Percentiles rank a stretch among this genome's conserved stretches.
Evolutionary conservation across 257 asterid species (phyloP).

Genomic region (Linderniella brevidens): DNA sequence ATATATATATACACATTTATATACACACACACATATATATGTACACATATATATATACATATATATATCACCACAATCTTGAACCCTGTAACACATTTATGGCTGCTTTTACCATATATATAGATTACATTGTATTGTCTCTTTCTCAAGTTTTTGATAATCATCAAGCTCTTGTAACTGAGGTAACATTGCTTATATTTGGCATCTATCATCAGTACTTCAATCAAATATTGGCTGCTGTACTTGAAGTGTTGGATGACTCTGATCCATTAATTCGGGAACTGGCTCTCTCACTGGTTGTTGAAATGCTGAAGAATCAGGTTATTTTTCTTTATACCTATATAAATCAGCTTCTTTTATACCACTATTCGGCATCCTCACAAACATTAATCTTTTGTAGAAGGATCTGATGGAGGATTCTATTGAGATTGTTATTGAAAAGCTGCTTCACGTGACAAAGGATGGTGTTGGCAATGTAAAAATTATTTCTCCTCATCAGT

Average conservation of each 20-base stretch:
- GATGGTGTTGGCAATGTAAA: slow-evolving; percentile 65
- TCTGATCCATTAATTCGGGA: slow-evolving; percentile 70
- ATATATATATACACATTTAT: not conserved
- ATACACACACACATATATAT: not conserved
- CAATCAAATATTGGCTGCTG: slow-evolving; percentile 86
- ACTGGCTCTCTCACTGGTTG: slow-evolving; percentile 53
- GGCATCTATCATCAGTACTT: slow-evolving; percentile 53
- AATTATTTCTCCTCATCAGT: slow-evolving; percentile 4
- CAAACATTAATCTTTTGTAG: slow-evolving; percentile 29
- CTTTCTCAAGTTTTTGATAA: too few species aligned
- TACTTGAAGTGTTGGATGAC: slow-evolving; percentile 87
- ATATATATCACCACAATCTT: too few species aligned
- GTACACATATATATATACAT: too few species aligned
- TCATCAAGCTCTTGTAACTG: too few species aligned
- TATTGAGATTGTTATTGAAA: slow-evolving; percentile 76
- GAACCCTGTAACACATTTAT: too few species aligned
- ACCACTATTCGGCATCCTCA: not conserved
- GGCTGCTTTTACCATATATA: too few species aligned
- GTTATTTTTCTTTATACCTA: slow-evolving; percentile 18
- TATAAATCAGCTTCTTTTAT: slow-evolving; percentile 4
- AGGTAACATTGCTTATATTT: slow-evolving; percentile 6
- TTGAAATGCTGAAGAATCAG: slow-evolving; percentile 94
- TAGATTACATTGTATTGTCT: too few species aligned
- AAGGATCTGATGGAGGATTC: slow-evolving; percentile 89
- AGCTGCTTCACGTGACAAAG: slow-evolving; percentile 74